Conservation (phyloP, 306 rosid genomes). For the Potentilla sterilis region DNA sequence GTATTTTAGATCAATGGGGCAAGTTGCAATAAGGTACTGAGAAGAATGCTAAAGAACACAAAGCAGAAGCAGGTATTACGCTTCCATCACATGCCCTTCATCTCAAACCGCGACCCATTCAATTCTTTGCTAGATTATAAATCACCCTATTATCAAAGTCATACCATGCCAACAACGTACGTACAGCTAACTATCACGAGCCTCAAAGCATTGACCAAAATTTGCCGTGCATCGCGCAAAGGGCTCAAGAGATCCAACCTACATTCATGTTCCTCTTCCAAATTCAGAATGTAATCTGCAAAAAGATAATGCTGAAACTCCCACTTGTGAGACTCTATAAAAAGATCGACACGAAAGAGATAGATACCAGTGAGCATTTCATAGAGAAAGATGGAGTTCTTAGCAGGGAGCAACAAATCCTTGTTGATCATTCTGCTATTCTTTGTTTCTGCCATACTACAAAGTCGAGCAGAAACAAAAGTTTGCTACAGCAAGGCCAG, state of each 20-base stretch:
- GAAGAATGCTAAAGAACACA: background rate
- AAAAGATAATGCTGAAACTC: conserved; percentile 11
- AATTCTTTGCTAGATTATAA: background rate
- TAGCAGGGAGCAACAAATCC: conserved; percentile 21
- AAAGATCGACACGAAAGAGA: conserved; percentile 1
- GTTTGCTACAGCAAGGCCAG: conserved; percentile 29
- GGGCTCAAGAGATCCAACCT: background rate
- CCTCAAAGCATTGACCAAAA: conserved; percentile 38
- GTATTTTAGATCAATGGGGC: background rate
- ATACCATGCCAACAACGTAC: background rate
- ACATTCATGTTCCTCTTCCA: conserved; percentile 2
- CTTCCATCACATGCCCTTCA: background rate
- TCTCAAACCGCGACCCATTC: background rate
- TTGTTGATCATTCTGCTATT: conserved; percentile 28
- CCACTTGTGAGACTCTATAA: conserved; percentile 30
- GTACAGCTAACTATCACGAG: background rate
- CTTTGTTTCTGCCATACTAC: conserved; percentile 35
- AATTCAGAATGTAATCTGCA: background rate
- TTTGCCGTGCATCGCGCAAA: conserved; percentile 5
- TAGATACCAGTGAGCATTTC: background rate
- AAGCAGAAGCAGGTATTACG: background rate
- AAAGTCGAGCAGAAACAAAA: conserved; percentile 26
- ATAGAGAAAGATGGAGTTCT: conserved; percentile 37
- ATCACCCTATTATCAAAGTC: background rate
- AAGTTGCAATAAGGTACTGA: background rate